These are phyloP conservation scores for Ilex asprella DNA, from an alignment of 257 asterid species.

Conservation along the genomic window DNA sequence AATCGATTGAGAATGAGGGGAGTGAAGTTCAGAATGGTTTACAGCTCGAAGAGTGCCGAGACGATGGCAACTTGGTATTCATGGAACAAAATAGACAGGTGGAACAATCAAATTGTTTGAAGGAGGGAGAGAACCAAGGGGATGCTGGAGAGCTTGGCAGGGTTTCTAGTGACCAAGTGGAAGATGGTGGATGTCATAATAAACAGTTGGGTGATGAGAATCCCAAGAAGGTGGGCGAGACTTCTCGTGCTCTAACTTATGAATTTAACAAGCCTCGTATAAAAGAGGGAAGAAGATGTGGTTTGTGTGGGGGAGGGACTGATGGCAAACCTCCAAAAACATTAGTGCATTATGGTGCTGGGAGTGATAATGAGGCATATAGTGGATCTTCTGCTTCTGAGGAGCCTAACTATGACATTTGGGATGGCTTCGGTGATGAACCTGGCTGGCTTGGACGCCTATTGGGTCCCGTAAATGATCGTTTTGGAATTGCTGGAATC, in stretches of 20 bases:
- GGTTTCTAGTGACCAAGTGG: conserved; percentile 20
- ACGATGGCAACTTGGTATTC: conserved; percentile 26
- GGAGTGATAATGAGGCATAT: conserved; percentile 73
- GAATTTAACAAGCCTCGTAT: conserved; percentile 41
- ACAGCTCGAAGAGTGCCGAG: conserved; percentile 31
- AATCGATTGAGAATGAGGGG: conserved; percentile 23
- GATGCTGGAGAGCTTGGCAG: conserved; percentile 29
- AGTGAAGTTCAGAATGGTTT: conserved; percentile 25
- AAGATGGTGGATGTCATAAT: conserved; percentile 29
- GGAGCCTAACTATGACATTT: conserved; percentile 79
- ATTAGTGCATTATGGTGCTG: conserved; percentile 51
- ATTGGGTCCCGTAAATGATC: conserved; percentile 91
- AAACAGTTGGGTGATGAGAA: conserved; percentile 35
- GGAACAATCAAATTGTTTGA: conserved; percentile 23
- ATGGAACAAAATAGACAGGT: conserved; percentile 26
- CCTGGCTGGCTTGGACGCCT: conserved; percentile 96
- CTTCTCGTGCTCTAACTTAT: conserved; percentile 22
- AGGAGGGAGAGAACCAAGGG: conserved; percentile 21
- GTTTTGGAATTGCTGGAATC: conserved; percentile 92
- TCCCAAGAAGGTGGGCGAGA: conserved; percentile 20
- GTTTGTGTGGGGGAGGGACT: conserved; percentile 90
- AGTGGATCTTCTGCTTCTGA: conserved; percentile 89
- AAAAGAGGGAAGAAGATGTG: conserved; percentile 84
- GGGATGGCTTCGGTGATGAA: conserved; percentile 98
- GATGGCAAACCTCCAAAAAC: conserved; percentile 92